phyloP scores from a whole-genome alignment of 257 asterid genomes.

The Gardenia jasminoides region DNA sequence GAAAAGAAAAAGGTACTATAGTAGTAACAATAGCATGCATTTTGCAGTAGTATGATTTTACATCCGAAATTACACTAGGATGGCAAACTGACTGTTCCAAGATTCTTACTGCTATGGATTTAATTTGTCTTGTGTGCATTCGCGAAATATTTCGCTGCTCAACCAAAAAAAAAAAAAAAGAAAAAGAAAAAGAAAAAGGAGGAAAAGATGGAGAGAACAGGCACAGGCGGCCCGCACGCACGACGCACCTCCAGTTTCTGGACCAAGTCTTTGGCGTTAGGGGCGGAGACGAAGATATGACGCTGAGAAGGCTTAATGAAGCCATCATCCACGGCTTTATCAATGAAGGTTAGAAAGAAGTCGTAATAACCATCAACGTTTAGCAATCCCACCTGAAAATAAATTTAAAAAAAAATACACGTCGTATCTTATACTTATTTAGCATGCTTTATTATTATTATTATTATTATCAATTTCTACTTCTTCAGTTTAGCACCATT shows the following conservation, averaged over 20 bases:
- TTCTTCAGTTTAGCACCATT: no score
- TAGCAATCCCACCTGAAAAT: constrained; percentile 73
- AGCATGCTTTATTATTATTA: no score
- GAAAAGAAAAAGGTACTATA: no score
- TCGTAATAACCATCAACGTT: constrained; percentile 78
- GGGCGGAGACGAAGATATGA: constrained; percentile 63
- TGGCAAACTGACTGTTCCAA: constrained; percentile 15
- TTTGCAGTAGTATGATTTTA: no score
- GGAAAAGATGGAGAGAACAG: no score
- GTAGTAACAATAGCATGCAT: no score
- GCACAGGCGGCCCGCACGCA: no score
- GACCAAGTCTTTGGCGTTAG: constrained; percentile 58
- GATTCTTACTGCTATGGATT: constrained; percentile 21
- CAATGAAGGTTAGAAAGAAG: constrained; percentile 58
- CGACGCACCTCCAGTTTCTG: constrained; percentile 69
- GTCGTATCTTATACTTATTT: no score
- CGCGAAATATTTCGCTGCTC: neutral
- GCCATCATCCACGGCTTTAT: constrained; percentile 82
- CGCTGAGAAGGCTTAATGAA: constrained; percentile 67
- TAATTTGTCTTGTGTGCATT: constrained; percentile 34
- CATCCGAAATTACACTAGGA: neutral
- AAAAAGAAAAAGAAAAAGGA: no score
- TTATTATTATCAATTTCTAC: no score
- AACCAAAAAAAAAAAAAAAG: neutral
- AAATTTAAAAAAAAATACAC: no score